Evolutionary conservation across 495 filamentous ascomycete genomes (phyloP), one percentile per base, ranked within the genome.

Genomic region (Aspergillus carlsbadensis): DNA sequence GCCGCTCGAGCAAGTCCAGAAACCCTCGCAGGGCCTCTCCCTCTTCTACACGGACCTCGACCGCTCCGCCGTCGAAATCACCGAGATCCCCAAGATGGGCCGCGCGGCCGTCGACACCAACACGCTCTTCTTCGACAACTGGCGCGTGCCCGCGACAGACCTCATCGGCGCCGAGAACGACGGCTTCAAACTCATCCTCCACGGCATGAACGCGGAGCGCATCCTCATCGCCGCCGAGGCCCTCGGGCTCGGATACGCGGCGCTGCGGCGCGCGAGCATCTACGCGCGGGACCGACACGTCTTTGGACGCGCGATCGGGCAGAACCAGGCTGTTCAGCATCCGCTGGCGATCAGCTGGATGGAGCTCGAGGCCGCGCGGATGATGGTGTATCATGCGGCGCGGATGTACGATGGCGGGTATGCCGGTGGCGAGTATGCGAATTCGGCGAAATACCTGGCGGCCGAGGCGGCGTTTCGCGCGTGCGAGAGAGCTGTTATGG

Each of bases 141-240:
- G 86, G 68, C 53, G 56, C 13, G 79, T 88, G 13, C 75, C 82
- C 69, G 53, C 33, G 0, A 13, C 6, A 0, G 53, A 56, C 22
- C 26, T 85, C 4, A 81, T 88, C 39, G 86, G 85, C 6, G 58
- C 76, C 29, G 85, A 87, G 65, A 81, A 82, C 24, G 73, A 85
- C 48, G 86, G 86, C 13, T 88, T 88, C 72, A 82, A 82, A 60
- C 83, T 85, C 51, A 72, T 89, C 33, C 74, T 88, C 8, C 86
- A 88, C 64, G 85, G 86, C 36, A 86, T 89, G 86, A 89, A 88
- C 58, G 84, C 85, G 5, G 86, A 89, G 67, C 79, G 85, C 21
- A 84, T 82, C 59, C 77, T 88, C 2, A 77, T 87, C 0, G 84
- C 82, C 20, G 86, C 84, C 34, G 86, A 88, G 75, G 84, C 86